These are phyloP conservation scores for Dorcoceras hygrometricum DNA, from an alignment of 257 asterid species.

Conservation along the genomic window DNA sequence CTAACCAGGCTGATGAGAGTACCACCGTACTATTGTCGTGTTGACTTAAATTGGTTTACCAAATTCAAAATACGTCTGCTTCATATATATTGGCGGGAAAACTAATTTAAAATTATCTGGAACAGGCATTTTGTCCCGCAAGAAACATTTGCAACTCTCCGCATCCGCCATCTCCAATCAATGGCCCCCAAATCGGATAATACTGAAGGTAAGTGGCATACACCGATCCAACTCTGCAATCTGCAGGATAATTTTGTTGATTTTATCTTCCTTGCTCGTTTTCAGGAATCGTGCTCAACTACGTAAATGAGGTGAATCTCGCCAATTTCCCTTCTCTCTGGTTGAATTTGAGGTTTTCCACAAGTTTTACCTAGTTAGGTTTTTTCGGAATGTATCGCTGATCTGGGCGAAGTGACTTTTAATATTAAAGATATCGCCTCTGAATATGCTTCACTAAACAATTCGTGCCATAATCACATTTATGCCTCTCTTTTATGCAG, in stretches of 20 bases:
- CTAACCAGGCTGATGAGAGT: too few species aligned
- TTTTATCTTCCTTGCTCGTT: conserved; percentile 9
- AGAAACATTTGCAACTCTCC: conserved; percentile 40
- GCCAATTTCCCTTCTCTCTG: neutral
- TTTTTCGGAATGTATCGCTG: neutral
- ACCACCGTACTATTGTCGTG: too few species aligned
- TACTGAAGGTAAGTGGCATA: conserved; percentile 54
- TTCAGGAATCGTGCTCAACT: conserved; percentile 89
- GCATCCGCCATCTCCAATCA: conserved; percentile 23
- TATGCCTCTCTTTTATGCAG: too few species aligned
- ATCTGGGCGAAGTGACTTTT: too few species aligned
- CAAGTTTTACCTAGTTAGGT: neutral
- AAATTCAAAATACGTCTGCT: conserved; percentile 13
- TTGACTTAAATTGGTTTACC: too few species aligned
- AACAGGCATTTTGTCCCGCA: conserved; percentile 14
- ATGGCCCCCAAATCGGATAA: conserved; percentile 92
- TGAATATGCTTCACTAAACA: neutral
- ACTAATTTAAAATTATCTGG: conserved; percentile 13
- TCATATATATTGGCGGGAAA: neutral
- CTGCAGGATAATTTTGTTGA: neutral
- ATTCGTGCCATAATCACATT: neutral
- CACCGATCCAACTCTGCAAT: neutral
- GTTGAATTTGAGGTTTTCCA: neutral
- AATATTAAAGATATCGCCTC: too few species aligned
- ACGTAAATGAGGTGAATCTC: conserved; percentile 72